These are phyloP conservation scores for Microascus cirrosus DNA, from an alignment of 2,329 filamentous ascomycete genomes.

Conservation along the genomic window DNA sequence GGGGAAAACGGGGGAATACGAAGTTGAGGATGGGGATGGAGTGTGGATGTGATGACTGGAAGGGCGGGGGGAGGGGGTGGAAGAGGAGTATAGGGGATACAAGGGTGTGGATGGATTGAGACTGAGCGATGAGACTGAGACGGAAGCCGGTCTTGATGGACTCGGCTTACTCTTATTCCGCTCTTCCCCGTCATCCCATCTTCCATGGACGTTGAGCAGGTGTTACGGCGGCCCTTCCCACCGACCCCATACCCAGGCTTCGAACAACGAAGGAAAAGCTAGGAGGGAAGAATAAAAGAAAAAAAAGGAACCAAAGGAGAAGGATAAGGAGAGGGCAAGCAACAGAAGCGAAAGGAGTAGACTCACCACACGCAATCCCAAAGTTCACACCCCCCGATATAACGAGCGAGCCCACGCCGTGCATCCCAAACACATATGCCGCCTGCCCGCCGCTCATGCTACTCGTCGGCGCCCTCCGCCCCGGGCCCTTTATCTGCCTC, in stretches of 20 bases:
- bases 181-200: too few species aligned
- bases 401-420: slow-evolving; percentile 33
- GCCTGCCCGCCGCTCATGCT: slow-evolving; percentile 28
- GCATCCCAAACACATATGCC: slow-evolving; percentile 35
- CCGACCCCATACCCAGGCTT: neutral
- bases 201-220: too few species aligned
- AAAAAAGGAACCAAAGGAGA: neutral
- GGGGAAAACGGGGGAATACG: neutral
- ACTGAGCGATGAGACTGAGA: too few species aligned
- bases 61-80: neutral
- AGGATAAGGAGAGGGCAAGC: slow-evolving; percentile 1
- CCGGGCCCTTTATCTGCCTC: neutral
- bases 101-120: too few species aligned
- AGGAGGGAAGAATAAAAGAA: neutral
- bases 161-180: too few species aligned
- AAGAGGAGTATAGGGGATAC: neutral
- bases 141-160: too few species aligned
- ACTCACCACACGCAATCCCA: slow-evolving; percentile 35
- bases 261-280: neutral
- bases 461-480: neutral
- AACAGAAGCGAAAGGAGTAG: too few species aligned
- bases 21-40: neutral
- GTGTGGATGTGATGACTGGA: neutral
- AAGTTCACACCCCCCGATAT: slow-evolving; percentile 40
- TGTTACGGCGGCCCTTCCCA: too few species aligned